Evolutionary conservation across 169 alveolate species (phyloP), one percentile per base, ranked within the genome.

Genomic region (Toxoplasma gondii): DNA sequence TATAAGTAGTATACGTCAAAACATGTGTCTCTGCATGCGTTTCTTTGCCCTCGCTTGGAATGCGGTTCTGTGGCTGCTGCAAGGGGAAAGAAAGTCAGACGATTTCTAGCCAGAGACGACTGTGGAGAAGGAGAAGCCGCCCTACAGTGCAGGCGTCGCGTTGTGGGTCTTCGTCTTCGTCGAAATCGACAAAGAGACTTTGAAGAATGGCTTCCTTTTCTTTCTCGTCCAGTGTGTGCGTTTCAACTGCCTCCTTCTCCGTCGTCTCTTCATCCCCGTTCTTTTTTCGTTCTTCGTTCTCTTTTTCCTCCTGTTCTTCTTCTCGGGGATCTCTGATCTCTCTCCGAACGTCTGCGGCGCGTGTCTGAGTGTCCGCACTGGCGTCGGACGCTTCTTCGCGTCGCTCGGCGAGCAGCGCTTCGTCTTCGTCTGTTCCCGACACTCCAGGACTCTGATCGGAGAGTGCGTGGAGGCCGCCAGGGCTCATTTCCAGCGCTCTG

Each of bases 21-120:
- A n/a, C n/a, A n/a, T n/a, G n/a, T n/a, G n/a, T n/a, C n/a, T n/a
- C n/a, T n/a, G n/a, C n/a, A n/a, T n/a, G n/a, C n/a, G n/a, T n/a
- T n/a, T n/a, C n/a, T n/a, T n/a, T n/a, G n/a, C n/a, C n/a, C n/a
- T n/a, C n/a, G n/a, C n/a, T n/a, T n/a, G n/a, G n/a, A n/a, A n/a
- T n/a, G n/a, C n/a, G n/a, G n/a, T n/a, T n/a, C n/a, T n/a, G n/a
- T n/a, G n/a, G n/a, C n/a, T n/a, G 58, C 58, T 49, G 58, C 58
- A 49, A 7, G 22, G 4, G 22, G 58, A 49, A 4, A 49, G 12
- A 49, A 49, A 49, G 12, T 49, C 58, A 49, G 58, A 49, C 58
- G 44, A 78, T 78, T 78, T 78, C 86, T 78, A 10, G 39, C 86
- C 86, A 78, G 86, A 78, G 39, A 16, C 29, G 43, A n/a, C 49